phyloP scores from a whole-genome alignment of 352 stramenopile species.

The Globisporangium acanthophoron region DNA sequence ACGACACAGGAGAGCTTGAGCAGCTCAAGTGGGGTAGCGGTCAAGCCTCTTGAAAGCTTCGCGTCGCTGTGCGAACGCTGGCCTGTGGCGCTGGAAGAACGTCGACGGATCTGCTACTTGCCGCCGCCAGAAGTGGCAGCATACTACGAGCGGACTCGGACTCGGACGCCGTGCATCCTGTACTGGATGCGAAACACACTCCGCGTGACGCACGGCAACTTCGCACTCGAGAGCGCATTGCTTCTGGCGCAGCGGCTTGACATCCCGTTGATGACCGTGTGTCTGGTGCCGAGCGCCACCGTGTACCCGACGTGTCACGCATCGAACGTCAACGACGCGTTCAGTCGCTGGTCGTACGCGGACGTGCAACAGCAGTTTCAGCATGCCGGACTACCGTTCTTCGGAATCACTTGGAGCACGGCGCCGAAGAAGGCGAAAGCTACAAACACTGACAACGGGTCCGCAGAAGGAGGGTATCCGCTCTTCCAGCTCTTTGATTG shows the following conservation, averaged over 20 bases:
- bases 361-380: constrained; percentile 45
- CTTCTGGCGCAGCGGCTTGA: constrained; percentile 33
- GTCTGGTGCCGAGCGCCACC: constrained; percentile 36
- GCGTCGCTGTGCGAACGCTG: constrained; percentile 34
- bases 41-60: constrained; percentile 3
- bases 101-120: constrained; percentile 36
- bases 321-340: constrained; percentile 46
- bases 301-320: constrained; percentile 55
- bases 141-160: constrained; percentile 6
- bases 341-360: constrained; percentile 40
- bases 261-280: constrained; percentile 42
- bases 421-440: constrained; percentile 4
- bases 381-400: constrained; percentile 34
- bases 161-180: constrained; percentile 23
- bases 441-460: neutral
- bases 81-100: constrained; percentile 40
- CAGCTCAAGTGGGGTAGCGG: neutral
- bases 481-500: constrained; percentile 34
- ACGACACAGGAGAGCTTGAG: neutral
- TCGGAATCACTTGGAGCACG: constrained; percentile 30
- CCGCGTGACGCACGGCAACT: constrained; percentile 60
- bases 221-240: constrained; percentile 44
- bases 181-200: constrained; percentile 70
- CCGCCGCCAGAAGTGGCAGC: constrained; percentile 7
- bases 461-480: constrained; percentile 15